These are phyloP conservation scores for Hippophae rhamnoides DNA, from an alignment of 306 rosid species.

Conservation along the genomic window DNA sequence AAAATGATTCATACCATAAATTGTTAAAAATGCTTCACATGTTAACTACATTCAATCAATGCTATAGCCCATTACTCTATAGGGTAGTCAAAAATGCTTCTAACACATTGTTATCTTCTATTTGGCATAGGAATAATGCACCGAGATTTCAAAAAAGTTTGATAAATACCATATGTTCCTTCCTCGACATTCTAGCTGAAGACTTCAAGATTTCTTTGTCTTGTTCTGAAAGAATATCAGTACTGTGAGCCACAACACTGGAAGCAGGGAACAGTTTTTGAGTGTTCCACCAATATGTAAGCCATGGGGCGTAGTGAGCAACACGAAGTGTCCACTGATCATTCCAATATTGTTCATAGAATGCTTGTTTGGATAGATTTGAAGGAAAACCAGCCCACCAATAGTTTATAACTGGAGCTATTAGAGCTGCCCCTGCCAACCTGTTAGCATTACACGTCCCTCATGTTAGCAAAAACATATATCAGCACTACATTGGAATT, in stretches of 20 bases:
- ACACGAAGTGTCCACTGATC: constrained; percentile 79
- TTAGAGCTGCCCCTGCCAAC: constrained; percentile 66
- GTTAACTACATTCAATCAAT: too few species aligned
- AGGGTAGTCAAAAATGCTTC: too few species aligned
- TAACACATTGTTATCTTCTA: neutral
- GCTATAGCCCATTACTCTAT: too few species aligned
- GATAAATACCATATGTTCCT: constrained; percentile 23
- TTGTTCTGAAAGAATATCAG: constrained; percentile 24
- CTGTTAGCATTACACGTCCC: constrained; percentile 28
- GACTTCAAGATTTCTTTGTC: constrained; percentile 29
- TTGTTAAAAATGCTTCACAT: too few species aligned
- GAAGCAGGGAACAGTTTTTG: constrained; percentile 64
- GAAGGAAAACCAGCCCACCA: constrained; percentile 83
- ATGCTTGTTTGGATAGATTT: constrained; percentile 49
- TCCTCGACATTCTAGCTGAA: neutral
- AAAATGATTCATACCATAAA: too few species aligned
- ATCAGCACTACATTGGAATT: constrained; percentile 1
- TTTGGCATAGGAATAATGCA: constrained; percentile 3
- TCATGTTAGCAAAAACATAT: constrained; percentile 8
- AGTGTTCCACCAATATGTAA: constrained; percentile 89
- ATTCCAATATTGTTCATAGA: constrained; percentile 16
- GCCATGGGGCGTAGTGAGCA: constrained; percentile 70
- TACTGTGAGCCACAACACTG: constrained; percentile 17
- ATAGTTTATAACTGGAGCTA: constrained; percentile 62
- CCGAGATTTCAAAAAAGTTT: neutral